Evolutionary conservation across 495 filamentous ascomycete species (phyloP), one percentile per base, ranked within the genome.

Genomic region (Xylaria scruposa): DNA sequence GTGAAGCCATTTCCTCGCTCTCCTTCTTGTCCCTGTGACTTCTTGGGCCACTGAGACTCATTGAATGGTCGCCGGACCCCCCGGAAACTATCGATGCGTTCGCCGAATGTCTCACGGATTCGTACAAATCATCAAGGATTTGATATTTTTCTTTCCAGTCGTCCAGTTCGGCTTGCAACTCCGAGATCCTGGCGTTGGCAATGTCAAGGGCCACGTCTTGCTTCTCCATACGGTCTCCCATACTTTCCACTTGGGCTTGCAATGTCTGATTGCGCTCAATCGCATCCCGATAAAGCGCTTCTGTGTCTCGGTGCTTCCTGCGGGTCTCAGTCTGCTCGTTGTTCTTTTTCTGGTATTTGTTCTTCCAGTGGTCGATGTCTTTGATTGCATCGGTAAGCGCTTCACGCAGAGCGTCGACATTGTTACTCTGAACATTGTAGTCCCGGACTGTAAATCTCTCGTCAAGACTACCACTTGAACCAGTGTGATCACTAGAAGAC

Each of bases 391-490:
- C 71, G n/a, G 70, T 59, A 9, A 80, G 72, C 42, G 76, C 76
- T 53, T 80, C 78, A 33, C 78, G 78, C 36, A 80, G 72, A 40
- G 78, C 74, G 54, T 70, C 68, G 54, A 78, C 69, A 53, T 72
- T 78, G 66, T 78, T 73, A 47, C 76, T 71, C 74, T 80, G 78
- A 38, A 70, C 62, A 46, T 78, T 59, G 72, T 73, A 77, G 63
- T 80, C 78, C 68, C 74, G 73, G 21, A 68, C 73, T 73, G 78
- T 80, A 64, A 80, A 80, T 69, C 68, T 73, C 51, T 77, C 76
- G 62, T 80, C 78, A 74, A 72, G 73, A 76, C 74, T 78, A 67
- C 76, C 76, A 61, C 76, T 76, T 42, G 73, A 54, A 53, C 76
- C 76, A 70, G 73, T 74, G 53, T 76, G 78, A 42, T 74, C 76